Percentiles rank a stretch among this genome's conserved stretches.
These are phyloP conservation scores for Solanum ahanhuiri DNA, from an alignment of 257 asterid genomes.

Conservation along the genomic window DNA sequence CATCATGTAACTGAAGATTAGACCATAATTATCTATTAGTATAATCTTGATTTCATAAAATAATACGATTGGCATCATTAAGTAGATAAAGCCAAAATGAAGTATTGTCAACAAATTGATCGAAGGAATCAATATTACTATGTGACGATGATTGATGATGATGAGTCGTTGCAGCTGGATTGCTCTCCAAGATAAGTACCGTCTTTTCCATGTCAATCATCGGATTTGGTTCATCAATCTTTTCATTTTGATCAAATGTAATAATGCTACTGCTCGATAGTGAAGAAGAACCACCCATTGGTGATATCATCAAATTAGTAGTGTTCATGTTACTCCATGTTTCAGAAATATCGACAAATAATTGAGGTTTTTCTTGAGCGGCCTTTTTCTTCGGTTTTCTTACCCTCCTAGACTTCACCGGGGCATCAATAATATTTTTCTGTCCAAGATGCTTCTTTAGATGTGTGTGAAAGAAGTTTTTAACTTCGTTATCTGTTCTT, in stretches of 20 bases:
- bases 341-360: background rate
- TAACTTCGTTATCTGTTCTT: slow-evolving; percentile 1
- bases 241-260: background rate
- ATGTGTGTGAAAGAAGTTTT: slow-evolving; percentile 1
- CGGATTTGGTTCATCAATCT: background rate
- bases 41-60: background rate
- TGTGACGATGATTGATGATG: background rate
- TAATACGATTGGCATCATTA: background rate
- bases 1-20: no score
- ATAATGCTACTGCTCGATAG: background rate
- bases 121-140: background rate
- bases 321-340: background rate
- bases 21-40: background rate
- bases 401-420: background rate
- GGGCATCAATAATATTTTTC: background rate
- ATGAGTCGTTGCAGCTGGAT: background rate
- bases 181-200: background rate
- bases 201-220: background rate
- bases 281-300: background rate
- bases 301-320: background rate
- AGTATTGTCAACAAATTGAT: background rate
- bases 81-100: background rate
- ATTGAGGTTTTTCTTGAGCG: background rate
- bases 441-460: background rate
- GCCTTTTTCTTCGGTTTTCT: background rate